A percentile compares a stretch with the other conserved stretches of the same genome.
phyloP scores from a whole-genome alignment of 257 asterid genomes.

The Ilex asprella region DNA sequence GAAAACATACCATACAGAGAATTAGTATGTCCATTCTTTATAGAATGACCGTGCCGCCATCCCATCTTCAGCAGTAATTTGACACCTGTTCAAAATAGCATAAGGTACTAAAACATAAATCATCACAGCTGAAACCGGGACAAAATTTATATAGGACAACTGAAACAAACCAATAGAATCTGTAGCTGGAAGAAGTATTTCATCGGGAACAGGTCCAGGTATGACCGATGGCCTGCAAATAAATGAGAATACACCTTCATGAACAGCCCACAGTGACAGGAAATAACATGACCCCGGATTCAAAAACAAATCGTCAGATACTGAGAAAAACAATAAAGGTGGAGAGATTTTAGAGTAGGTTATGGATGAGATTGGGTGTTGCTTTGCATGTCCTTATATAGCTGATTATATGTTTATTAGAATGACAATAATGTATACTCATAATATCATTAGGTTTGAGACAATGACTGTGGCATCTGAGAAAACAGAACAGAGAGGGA shows the following conservation, averaged over 20 bases:
- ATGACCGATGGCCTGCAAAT: slow-evolving; percentile 70
- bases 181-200: slow-evolving; percentile 63
- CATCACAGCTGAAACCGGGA: slow-evolving; percentile 12
- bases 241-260: slow-evolving; percentile 9
- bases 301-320: too few species aligned
- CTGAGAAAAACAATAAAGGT: too few species aligned
- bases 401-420: too few species aligned
- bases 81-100: slow-evolving; percentile 50
- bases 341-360: too few species aligned
- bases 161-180: slow-evolving; percentile 73
- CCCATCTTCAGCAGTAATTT: slow-evolving; percentile 91
- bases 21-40: slow-evolving; percentile 52
- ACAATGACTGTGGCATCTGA: too few species aligned
- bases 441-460: too few species aligned
- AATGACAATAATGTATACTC: too few species aligned
- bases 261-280: background rate
- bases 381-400: too few species aligned
- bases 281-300: too few species aligned
- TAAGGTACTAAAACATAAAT: slow-evolving; percentile 8
- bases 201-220: slow-evolving; percentile 98
- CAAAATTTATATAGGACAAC: slow-evolving; percentile 9
- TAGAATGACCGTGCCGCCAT: slow-evolving; percentile 90
- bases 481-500: too few species aligned
- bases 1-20: slow-evolving; percentile 50
- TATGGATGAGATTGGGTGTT: too few species aligned